A percentile compares a stretch with the other conserved stretches of the same genome.
These are phyloP conservation scores for Verticillium longisporum DNA, from an alignment of 2,329 filamentous ascomycete species.

Conservation along the genomic window DNA sequence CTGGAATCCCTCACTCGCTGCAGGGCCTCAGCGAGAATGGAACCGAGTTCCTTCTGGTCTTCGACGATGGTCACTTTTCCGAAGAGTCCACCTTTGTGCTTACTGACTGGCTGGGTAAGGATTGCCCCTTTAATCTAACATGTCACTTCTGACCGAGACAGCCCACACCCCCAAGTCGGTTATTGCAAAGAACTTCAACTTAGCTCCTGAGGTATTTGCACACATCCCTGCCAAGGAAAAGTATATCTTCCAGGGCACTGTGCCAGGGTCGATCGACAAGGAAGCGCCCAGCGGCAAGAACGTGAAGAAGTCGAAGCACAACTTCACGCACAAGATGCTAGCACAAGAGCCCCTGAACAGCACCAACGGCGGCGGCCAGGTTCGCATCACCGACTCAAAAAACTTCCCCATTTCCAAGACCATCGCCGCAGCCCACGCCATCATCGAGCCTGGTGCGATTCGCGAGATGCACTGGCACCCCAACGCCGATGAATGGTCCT, in stretches of 20 bases:
- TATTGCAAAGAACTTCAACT: slow-evolving; percentile 67
- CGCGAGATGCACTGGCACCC: slow-evolving; percentile 83
- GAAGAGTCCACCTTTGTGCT: slow-evolving; percentile 64
- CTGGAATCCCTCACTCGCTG: slow-evolving; percentile 68
- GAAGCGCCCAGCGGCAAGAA: slow-evolving; percentile 55
- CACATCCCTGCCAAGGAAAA: slow-evolving; percentile 61
- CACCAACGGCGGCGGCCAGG: slow-evolving; percentile 52
- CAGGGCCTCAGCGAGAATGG: slow-evolving; percentile 63
- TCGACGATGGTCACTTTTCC: slow-evolving; percentile 42
- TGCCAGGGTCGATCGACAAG: slow-evolving; percentile 58
- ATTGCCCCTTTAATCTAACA: too few relatives aligned
- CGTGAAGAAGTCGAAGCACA: slow-evolving; percentile 59
- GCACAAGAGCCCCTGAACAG: slow-evolving; percentile 60
- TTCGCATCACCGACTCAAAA: slow-evolving; percentile 66
- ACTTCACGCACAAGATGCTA: slow-evolving; percentile 67
- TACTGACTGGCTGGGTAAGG: slow-evolving; percentile 61
- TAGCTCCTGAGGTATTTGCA: slow-evolving; percentile 63
- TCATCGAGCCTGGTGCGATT: slow-evolving; percentile 64
- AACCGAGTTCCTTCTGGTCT: slow-evolving; percentile 40
- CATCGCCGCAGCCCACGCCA: slow-evolving; percentile 64
- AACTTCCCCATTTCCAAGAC: slow-evolving; percentile 71
- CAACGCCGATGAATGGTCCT: slow-evolving; percentile 73
- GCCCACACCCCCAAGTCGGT: slow-evolving; percentile 67
- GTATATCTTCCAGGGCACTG: slow-evolving; percentile 69
- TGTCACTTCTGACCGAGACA: slow-evolving; percentile 12